Evolutionary conservation across 176 grass and related monocot species (phyloP), one percentile per base, ranked within the genome.

Genomic region (Typha latifolia): DNA sequence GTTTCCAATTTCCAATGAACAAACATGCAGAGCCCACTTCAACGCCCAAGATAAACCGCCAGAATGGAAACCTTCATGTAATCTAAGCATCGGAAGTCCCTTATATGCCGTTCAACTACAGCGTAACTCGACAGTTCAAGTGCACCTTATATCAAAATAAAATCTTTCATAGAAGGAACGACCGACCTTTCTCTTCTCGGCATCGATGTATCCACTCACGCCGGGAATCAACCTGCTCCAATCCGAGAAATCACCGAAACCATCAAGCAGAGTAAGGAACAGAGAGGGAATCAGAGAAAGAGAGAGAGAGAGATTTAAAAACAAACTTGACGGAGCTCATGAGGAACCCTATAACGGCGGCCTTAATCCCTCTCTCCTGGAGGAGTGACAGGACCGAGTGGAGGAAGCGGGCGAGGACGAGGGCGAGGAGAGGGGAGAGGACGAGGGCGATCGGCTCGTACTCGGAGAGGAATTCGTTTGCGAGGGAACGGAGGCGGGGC

Each of bases 181-280:
- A 63, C 61, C 48, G 47, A 96, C 92, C 92, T 96, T 96, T 73
- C 64, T 91, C 88, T 89, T 96, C 88, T 91, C 74, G 21, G 75
- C 79, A 49, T 78, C 85, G 79, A 96, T 96, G 72, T 91, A 91
- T 24, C 66, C 29, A 32, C 61, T 86, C 12, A 91, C 88, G 24
- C 79, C 88, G 19, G 92, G 92, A 66, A 96, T 59, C 78, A 84
- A 77, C 78, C 92, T 96, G 81, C 66, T 26, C 61, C 47, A 14
- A 74, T 51, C 48, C 72, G 16, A 47, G 24, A 23, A 23, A 24
- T 15, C n/a, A 59, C 69, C 31, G 19, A 26, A 43, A 22, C 34
- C 72, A 64, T 12, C 51, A 48, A 2, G 49, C 14, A 79, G 31
- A 24, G 63, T 52, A 37, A 20, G 14, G 34, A 32, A 64, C 62